Percentiles rank a stretch among this genome's conserved stretches.
Evolutionary conservation across 495 filamentous ascomycete species (phyloP).

Genomic region (Letharia lupina): DNA sequence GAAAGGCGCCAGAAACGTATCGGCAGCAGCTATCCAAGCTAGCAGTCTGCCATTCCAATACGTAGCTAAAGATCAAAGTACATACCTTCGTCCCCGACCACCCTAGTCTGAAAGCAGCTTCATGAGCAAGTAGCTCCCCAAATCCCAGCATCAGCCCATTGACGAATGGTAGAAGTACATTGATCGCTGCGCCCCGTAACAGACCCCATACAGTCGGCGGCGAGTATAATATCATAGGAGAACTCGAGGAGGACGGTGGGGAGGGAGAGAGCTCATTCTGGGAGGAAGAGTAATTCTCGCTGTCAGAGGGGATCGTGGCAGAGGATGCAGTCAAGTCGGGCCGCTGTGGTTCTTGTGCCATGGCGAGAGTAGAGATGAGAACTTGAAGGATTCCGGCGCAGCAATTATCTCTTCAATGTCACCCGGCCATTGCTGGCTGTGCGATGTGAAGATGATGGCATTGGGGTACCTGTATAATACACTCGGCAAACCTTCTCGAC

Average conservation of each 20-base stretch:
- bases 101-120: slow-evolving; percentile 83
- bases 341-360: slow-evolving; percentile 18
- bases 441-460: neutral
- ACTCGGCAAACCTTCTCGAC: neutral
- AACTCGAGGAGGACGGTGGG: slow-evolving; percentile 56
- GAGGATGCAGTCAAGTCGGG: slow-evolving; percentile 64
- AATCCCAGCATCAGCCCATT: slow-evolving; percentile 99
- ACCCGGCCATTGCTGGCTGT: slow-evolving; percentile 17
- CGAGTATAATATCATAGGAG: slow-evolving; percentile 79
- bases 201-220: slow-evolving; percentile 81
- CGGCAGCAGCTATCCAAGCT: neutral
- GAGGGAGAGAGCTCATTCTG: slow-evolving; percentile 54
- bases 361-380: slow-evolving; percentile 7
- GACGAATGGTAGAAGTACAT: slow-evolving; percentile 86
- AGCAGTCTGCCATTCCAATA: neutral
- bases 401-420: neutral
- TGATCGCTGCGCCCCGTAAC: slow-evolving; percentile 84
- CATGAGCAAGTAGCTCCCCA: slow-evolving; percentile 91
- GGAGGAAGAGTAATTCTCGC: slow-evolving; percentile 75
- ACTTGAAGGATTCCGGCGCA: no score
- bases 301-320: slow-evolving; percentile 82
- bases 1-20: neutral
- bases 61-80: neutral
- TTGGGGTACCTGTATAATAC: neutral
- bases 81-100: slow-evolving; percentile 90